phyloP scores from a whole-genome alignment of 1,284 basidiomycete genomes.

The Tilletia caries region DNA sequence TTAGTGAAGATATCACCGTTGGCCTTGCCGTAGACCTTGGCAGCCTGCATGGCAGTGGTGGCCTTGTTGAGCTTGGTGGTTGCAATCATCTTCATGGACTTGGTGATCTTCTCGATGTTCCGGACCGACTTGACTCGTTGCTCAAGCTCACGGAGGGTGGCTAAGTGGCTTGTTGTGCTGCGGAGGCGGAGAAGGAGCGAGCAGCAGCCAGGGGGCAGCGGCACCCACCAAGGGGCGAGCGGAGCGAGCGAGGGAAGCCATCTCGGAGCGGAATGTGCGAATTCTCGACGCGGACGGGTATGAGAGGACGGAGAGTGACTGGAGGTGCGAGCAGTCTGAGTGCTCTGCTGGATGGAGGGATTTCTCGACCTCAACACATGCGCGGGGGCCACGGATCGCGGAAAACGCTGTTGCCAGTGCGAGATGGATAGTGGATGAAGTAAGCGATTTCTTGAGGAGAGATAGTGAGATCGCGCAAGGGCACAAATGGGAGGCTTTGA shows the following conservation, averaged over 20 bases:
- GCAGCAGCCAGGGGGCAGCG: conserved; percentile 18
- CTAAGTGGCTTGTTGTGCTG: conserved; percentile 93
- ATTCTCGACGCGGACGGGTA: too few relatives aligned
- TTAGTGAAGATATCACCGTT: conserved; percentile 70
- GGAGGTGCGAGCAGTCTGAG: too few relatives aligned
- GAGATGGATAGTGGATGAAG: too few relatives aligned
- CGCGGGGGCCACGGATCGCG: too few relatives aligned
- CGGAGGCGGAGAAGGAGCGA: conserved; percentile 48
- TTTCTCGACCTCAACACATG: too few relatives aligned
- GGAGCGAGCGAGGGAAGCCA: conserved; percentile 37
- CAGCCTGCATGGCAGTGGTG: conserved; percentile 78
- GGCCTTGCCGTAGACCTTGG: conserved; percentile 89
- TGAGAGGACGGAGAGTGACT: too few relatives aligned
- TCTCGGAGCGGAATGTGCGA: conserved; percentile 11
- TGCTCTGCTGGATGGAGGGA: too few relatives aligned
- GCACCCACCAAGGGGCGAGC: conserved; percentile 30
- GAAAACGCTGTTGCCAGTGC: too few relatives aligned
- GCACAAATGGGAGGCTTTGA: too few relatives aligned
- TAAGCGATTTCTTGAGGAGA: too few relatives aligned
- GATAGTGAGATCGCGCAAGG: too few relatives aligned
- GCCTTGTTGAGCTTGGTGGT: conserved; percentile 95
- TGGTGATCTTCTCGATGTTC: conserved; percentile 95
- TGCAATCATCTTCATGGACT: conserved; percentile 97
- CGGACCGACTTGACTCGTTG: conserved; percentile 91
- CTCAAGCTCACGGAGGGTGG: conserved; percentile 94